phyloP scores from a whole-genome alignment of 768 basidiomycete genomes.

The Mycena sanguinolenta region DNA sequence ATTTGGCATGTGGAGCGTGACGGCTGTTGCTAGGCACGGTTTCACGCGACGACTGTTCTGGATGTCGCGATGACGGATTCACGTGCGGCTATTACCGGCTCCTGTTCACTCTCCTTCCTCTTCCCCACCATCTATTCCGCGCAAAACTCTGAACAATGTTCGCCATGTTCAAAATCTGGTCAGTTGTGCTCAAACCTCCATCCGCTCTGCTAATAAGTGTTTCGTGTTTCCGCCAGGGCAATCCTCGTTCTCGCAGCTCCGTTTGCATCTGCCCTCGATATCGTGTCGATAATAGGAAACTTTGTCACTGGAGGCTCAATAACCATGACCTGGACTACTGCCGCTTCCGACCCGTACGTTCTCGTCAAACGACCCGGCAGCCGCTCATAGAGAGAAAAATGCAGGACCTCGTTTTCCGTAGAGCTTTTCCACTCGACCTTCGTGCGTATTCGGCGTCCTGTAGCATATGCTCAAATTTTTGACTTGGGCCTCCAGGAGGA shows the following conservation, averaged over 20 bases:
- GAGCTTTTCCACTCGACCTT: constrained; percentile 31
- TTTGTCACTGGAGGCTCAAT: constrained; percentile 27
- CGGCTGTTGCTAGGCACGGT: too few relatives aligned
- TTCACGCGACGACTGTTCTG: too few relatives aligned
- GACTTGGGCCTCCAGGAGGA: constrained; percentile 12
- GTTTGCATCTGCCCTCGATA: constrained; percentile 31
- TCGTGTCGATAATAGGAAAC: constrained; percentile 26
- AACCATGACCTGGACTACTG: constrained; percentile 24
- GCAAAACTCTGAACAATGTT: constrained; percentile 18
- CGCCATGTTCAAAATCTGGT: constrained; percentile 32
- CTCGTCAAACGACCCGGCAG: background rate
- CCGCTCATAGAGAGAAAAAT: constrained; percentile 5
- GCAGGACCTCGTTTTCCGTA: constrained; percentile 19
- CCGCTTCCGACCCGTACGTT: constrained; percentile 21
- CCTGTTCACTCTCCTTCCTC: background rate
- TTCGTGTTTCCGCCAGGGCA: constrained; percentile 18
- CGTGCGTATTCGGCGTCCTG: constrained; percentile 10
- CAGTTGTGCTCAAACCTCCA: background rate
- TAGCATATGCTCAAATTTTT: background rate
- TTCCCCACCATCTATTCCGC: constrained; percentile 3
- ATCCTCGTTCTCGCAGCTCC: constrained; percentile 33
- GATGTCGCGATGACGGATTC: background rate
- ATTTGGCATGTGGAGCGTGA: too few relatives aligned
- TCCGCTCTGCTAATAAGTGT: background rate
- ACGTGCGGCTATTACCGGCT: background rate